phyloP scores from a whole-genome alignment of 164 flowering plant genomes.

The Akebia trifoliata region DNA sequence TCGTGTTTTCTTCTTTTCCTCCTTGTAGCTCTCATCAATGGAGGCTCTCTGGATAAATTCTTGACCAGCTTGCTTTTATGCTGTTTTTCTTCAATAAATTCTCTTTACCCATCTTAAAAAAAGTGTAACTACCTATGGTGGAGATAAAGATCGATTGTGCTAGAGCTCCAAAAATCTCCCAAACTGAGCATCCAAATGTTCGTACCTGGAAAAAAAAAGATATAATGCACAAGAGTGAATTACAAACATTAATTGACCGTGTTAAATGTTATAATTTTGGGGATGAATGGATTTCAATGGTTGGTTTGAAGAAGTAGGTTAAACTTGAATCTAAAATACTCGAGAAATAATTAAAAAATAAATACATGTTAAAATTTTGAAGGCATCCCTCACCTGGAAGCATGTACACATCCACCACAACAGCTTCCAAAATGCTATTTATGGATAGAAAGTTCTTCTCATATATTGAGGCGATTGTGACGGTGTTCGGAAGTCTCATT shows the following conservation, averaged over 20 bases:
- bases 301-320: too few species aligned
- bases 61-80: too few species aligned
- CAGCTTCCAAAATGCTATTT: slow-evolving; percentile 70
- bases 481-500: slow-evolving; percentile 58
- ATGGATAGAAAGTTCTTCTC: slow-evolving; percentile 77
- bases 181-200: slow-evolving; percentile 75
- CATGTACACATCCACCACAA: slow-evolving; percentile 54
- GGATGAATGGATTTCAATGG: not conserved
- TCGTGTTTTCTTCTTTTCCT: too few species aligned
- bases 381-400: slow-evolving; percentile 65
- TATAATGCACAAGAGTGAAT: not conserved
- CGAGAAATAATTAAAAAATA: too few species aligned
- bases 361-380: not conserved
- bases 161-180: slow-evolving; percentile 92
- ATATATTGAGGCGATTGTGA: slow-evolving; percentile 73
- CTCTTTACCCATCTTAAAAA: slow-evolving; percentile 2
- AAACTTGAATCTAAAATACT: too few species aligned
- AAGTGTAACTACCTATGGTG: slow-evolving; percentile 54
- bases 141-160: slow-evolving; percentile 84
- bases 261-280: not conserved
- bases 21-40: too few species aligned
- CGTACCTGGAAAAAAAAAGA: slow-evolving; percentile 51
- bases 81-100: too few species aligned
- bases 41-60: too few species aligned
- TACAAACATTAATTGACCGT: not conserved